Base-by-base conservation (phyloP, 257 asterid genomes). In the Primulina eburnea region DNA sequence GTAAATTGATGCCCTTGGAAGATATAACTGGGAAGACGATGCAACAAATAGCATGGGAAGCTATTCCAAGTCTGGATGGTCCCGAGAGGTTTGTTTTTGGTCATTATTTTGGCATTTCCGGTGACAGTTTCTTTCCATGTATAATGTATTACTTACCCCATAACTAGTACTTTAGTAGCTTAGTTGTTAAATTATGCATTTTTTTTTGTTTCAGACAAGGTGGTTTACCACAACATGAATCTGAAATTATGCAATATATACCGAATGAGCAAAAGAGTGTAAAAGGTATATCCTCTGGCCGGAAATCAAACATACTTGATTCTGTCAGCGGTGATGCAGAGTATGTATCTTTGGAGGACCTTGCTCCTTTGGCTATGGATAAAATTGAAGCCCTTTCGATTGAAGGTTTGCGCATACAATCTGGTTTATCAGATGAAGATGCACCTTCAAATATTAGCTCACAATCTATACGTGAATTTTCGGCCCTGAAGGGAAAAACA, bases 291-390 rank as follows among this genome's bases (percentile, higher is more conserved):
- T 43, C 67, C 29, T 72, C 77, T 14, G 62, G 71, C 71, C 30
- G 70, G 40, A 73, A 70, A 74, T 47, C 77, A 17, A 67, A 70
- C 9, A 76, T 73, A 81, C 76, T 69, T 20, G 84, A 73, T 52
- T 65, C 86, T 24, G 68, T 32, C 50, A 70, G 79, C 26, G 78
- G 81, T 64, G 85, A 86, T 50, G 38, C 88, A 0, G 99, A 91
- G 72, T 90, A 86, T 34, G 92, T 87, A 64, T 81, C 91, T 69
- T 78, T 93, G 63, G 96, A 87, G 65, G 97, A 87, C 77, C 91
- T 93, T 60, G 97, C 99, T 79, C 99, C 99, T 43, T 80, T 90
- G 71, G 99, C 99, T 61, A 91, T 91, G 91, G 96, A 93, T 63
- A 90, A 93, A 76, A 91, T 86, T 38, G 92, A 86, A 80, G 87